Base-by-base conservation (phyloP, 2,329 filamentous ascomycete species). In the Emmonsiellopsis sp. region DNA sequence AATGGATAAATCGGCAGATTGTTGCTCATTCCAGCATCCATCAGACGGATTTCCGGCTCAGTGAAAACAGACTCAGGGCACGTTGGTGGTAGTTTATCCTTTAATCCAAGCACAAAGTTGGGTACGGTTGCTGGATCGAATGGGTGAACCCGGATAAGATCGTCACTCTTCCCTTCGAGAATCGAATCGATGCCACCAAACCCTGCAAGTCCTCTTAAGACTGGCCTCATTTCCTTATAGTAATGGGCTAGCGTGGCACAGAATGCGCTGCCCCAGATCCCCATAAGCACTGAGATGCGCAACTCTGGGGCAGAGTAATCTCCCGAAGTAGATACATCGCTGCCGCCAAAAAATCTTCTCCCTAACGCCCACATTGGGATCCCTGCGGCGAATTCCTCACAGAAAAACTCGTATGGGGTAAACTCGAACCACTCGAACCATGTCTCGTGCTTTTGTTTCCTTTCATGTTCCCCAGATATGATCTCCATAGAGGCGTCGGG, bases 341-440 rank as follows among this genome's bases (percentile, higher is more conserved):
- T 86, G 14, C 93, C 93, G 40, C 81, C 77, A 36, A 87, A 74
- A 68, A 96, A 98, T 54, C 80, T 84, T 45, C 93, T 81, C 2
- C 93, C 93, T 55, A 97, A 75, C 6, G 90, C 88, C 90, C 92
- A 98, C 0, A 88, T 95, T 0, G 93, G 93, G 56, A 98, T 96
- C 2, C 93, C 92, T 2, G 92, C 90, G 27, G 80, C 80, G 49
- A 95, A 84, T 64, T 96, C 92, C 68, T 97, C 92, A 61, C 90
- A 95, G 69, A 93, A 96, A 66, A 96, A 86, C 67, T 97, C 92
- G 64, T 94, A 96, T 0, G 92, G 92, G 0, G 89, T 94, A 62
- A 92, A 86, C 64, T 98, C 93, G 61, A 93, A 96, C 92, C 93
- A 97, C 63, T 98, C 92, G 62, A 97, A 98, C 88, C 91, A 97